Evolutionary conservation across 1,139 yeast species (phyloP), one percentile per base, ranked within the genome.

Genomic region (Pichia sp.): DNA sequence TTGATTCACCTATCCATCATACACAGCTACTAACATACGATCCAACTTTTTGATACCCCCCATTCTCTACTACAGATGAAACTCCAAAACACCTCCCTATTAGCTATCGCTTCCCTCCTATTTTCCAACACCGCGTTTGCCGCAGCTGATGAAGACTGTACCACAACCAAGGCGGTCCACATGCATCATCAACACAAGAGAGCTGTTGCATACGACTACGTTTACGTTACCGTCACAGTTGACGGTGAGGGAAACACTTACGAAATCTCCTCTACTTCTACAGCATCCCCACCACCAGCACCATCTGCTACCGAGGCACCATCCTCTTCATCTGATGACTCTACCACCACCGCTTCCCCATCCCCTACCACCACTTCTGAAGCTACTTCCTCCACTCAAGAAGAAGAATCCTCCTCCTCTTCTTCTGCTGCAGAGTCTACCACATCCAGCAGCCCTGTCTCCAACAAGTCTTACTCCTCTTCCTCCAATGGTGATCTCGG

Each of bases 161-260:
- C 66, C 16, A 59, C 66, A 36, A 45, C 50, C 10, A 42, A 50
- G 42, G 42, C 56, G 43, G 51, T 60, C 60, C 60, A 75, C 70
- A 58, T 65, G 60, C 93, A 82, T 63, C 83, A 79, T 60, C 74
- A 70, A 50, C 81, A 77, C 60, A 78, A 77, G 65, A 76, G 87
- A 66, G 85, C 84, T 34, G 74, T 80, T 48, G 94, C 84, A 42
- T 76, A 83, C 51, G 86, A 84, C 60, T 78, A 80, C 59, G 88
- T 83, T 45, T 84, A 83, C 60, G 79, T 77, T 52, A 79, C 88
- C 29, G 76, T 79, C 44, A 70, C 80, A 40, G 94, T 86, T 42
- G 79, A 84, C 59, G 74, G 69, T 45, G 55, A 70, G 33, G 94
- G 94, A 45, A 56, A 67, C 46, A 64, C 77, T 37, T 45, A 53